Conservation (phyloP, 371 early-diverging fungal species). For the Choanephora cucurbitarum region DNA sequence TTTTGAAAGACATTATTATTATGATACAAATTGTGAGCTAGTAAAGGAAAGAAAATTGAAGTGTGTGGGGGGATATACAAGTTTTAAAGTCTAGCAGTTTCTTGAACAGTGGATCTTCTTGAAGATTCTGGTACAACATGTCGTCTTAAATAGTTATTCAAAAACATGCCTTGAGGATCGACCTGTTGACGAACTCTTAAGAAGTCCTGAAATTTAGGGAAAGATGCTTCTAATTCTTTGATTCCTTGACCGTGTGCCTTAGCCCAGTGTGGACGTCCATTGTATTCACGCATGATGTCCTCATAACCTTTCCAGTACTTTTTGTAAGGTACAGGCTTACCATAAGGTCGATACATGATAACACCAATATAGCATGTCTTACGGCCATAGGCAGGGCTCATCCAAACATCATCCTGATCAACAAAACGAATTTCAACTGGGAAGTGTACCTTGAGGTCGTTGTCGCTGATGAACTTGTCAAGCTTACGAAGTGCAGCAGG, state of each 20-base stretch:
- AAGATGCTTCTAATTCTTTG: conserved; percentile 55
- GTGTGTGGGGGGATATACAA: background rate
- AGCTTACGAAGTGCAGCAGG: conserved; percentile 66
- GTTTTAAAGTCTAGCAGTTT: conserved; percentile 12
- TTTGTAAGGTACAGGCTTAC: conserved; percentile 70
- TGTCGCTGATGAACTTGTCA: conserved; percentile 56
- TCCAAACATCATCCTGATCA: conserved; percentile 72
- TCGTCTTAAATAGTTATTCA: conserved; percentile 73
- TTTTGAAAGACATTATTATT: background rate
- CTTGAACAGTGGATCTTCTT: background rate
- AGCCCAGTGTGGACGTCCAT: conserved; percentile 89
- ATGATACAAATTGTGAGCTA: background rate
- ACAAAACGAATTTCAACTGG: conserved; percentile 86
- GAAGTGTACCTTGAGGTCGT: conserved; percentile 67
- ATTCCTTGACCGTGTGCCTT: conserved; percentile 70
- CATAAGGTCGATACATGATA: conserved; percentile 86
- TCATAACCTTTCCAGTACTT: conserved; percentile 80
- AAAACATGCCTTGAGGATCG: conserved; percentile 76
- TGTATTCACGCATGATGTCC: conserved; percentile 70
- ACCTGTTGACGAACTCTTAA: conserved; percentile 54
- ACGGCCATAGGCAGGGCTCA: conserved; percentile 74
- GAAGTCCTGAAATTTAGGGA: conserved; percentile 71
- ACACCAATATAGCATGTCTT: conserved; percentile 83
- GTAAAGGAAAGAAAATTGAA: background rate
- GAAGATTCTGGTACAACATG: conserved; percentile 44